Percentiles rank a stretch among this genome's conserved stretches.
These are phyloP conservation scores for Debaryomyces singareniensis DNA, from an alignment of 1,139 yeast genomes.

Conservation along the genomic window DNA sequence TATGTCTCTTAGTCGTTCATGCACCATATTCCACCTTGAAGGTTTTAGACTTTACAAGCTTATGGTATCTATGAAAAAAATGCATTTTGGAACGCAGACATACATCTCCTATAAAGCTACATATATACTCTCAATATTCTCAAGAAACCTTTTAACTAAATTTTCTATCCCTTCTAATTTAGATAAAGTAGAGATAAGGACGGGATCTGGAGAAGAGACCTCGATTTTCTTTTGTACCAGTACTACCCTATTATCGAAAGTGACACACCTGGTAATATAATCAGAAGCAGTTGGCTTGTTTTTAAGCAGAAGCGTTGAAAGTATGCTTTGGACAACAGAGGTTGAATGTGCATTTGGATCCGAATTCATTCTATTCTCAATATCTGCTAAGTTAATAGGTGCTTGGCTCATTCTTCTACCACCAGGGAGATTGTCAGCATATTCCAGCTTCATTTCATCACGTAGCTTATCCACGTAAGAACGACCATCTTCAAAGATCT, in stretches of 20 bases:
- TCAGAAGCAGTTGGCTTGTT: slow-evolving; percentile 33
- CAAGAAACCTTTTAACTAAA: slow-evolving; percentile 23
- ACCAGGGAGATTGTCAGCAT: neutral
- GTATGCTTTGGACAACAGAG: slow-evolving; percentile 17
- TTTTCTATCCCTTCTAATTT: slow-evolving; percentile 40
- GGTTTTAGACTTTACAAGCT: too few species aligned
- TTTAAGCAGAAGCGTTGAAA: slow-evolving; percentile 20
- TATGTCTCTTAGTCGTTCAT: too few species aligned
- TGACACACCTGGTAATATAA: slow-evolving; percentile 39
- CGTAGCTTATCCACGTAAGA: slow-evolving; percentile 37
- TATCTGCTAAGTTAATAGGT: slow-evolving; percentile 15
- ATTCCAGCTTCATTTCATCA: slow-evolving; percentile 35
- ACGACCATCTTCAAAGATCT: slow-evolving; percentile 26
- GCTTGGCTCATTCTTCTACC: slow-evolving; percentile 7
- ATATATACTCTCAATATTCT: slow-evolving; percentile 10
- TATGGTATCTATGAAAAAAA: too few species aligned
- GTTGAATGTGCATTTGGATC: slow-evolving; percentile 10
- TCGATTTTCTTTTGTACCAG: slow-evolving; percentile 39
- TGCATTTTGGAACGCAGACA: too few species aligned
- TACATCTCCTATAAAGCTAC: neutral
- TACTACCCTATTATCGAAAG: slow-evolving; percentile 36
- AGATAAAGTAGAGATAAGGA: slow-evolving; percentile 37
- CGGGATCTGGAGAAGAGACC: slow-evolving; percentile 40
- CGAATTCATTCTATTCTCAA: slow-evolving; percentile 10
- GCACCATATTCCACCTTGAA: too few species aligned